Conservation (phyloP, 305 asterid genomes). For the Fraxinus paxiana region DNA sequence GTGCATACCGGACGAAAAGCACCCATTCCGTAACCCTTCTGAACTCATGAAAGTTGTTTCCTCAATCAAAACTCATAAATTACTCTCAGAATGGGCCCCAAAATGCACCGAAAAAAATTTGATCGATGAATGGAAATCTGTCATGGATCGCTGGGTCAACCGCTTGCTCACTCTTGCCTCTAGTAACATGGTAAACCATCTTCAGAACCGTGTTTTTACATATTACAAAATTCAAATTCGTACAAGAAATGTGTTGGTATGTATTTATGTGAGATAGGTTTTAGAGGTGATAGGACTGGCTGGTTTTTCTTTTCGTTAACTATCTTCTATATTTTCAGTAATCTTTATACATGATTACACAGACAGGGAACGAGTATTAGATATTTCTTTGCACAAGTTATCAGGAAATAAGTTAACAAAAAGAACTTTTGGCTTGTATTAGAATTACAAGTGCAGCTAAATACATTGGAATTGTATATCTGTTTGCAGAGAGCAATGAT, state of each 20-base stretch:
- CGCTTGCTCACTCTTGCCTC: constrained; percentile 55
- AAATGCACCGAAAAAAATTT: constrained; percentile 32
- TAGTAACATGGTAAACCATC: constrained; percentile 46
- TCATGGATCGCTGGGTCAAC: constrained; percentile 73
- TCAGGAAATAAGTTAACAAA: neutral
- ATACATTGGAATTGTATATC: neutral
- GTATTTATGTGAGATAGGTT: neutral
- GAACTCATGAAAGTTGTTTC: constrained; percentile 59
- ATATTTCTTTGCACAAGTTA: neutral
- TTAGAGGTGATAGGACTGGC: neutral
- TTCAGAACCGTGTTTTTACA: neutral
- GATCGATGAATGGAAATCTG: constrained; percentile 54
- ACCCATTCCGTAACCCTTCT: constrained; percentile 50
- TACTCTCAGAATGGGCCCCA: constrained; percentile 51
- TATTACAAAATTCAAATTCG: neutral
- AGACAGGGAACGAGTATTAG: neutral
- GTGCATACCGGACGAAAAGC: constrained; percentile 63
- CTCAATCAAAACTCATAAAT: constrained; percentile 45
- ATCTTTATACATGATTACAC: neutral
- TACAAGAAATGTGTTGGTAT: neutral
- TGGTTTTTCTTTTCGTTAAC: neutral
- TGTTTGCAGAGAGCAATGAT: neutral
- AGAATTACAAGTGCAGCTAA: neutral
- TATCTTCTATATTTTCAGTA: neutral
- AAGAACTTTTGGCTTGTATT: neutral